Evolutionary conservation across 495 filamentous ascomycete genomes (phyloP).

Genomic region (Jackrogersella minutella): DNA sequence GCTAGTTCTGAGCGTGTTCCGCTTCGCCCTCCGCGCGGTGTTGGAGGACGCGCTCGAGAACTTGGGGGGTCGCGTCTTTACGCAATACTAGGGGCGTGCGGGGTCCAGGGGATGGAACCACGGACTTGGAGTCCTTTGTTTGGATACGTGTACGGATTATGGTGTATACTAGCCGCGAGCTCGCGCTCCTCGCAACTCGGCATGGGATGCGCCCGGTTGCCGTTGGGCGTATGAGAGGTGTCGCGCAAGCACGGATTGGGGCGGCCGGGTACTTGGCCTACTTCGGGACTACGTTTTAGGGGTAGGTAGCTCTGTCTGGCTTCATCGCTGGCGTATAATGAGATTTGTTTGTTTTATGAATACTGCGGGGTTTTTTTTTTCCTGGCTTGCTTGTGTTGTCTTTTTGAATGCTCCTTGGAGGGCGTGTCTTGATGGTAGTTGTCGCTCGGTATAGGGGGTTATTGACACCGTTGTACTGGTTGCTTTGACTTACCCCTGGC

Average conservation of each 20-base stretch:
- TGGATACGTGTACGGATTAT: neutral
- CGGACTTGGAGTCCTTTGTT: neutral
- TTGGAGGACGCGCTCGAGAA: neutral
- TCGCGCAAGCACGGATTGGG: conserved; percentile 3
- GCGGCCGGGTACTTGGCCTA: neutral
- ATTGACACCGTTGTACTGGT: no score
- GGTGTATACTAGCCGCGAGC: neutral
- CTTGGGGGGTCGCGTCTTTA: neutral
- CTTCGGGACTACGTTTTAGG: neutral
- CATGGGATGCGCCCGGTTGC: no score
- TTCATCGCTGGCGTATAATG: no score
- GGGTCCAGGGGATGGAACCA: neutral
- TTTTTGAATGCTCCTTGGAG: no score
- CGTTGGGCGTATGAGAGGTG: conserved; percentile 7
- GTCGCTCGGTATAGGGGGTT: no score
- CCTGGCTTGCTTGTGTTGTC: no score
- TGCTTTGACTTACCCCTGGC: no score
- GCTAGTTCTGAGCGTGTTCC: neutral
- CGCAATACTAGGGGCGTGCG: neutral
- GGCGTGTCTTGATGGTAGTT: no score
- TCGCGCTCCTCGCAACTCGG: neutral
- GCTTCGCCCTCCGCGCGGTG: neutral
- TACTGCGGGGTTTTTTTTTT: no score
- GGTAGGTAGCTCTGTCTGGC: neutral
- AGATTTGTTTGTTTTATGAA: no score